Base-by-base conservation (phyloP, 768 basidiomycete genomes). In the Xerocomus potaroensis region DNA sequence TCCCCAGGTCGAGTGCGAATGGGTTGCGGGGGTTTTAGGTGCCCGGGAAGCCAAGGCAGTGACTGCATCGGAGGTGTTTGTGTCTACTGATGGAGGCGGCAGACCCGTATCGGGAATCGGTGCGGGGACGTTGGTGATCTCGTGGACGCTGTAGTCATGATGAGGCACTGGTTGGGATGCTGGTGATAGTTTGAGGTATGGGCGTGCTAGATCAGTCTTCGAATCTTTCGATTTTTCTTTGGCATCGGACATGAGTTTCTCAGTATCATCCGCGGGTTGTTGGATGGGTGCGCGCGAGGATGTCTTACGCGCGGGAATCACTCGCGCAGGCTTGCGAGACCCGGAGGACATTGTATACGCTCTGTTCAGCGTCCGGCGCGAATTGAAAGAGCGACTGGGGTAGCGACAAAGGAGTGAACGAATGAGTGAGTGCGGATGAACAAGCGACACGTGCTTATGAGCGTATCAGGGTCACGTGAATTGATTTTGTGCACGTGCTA, bases 31-130 rank as follows among this genome's bases (percentile, higher is more conserved):
- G 6, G 63, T 47, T 38, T 58, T 60, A 29, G 60, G 54, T 24
- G 62, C 15, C 42, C 39, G 40, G 47, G 67, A 59, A 33, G 66
- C 51, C 12, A 26, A 18, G n/a, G 59, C 45, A 3, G 53, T 23
- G n/a, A 48, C 18, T 4, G 43, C 37, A 37, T 38, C 32, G 32
- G 41, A 16, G n/a, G 49, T 49, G 14, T 46, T 38, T 18, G 49
- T 37, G 22, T 51, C 45, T 38, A 27, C 40, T 41, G 56, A 59
- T 36, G 49, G 67, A 41, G 49, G 65, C 53, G 44, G 65, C 50
- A 50, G 55, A 49, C 53, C 67, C 46, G 63, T 69, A 54, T 53
- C 66, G 59, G 53, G 64, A 49, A 56, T 50, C 14, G 63, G 63
- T 43, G 51, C 58, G n/a, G 65, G 61, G 31, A 55, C 61, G 18